These are phyloP conservation scores for Tolypocladium amazonense DNA, from an alignment of 2,329 filamentous ascomycete genomes.

Conservation along the genomic window DNA sequence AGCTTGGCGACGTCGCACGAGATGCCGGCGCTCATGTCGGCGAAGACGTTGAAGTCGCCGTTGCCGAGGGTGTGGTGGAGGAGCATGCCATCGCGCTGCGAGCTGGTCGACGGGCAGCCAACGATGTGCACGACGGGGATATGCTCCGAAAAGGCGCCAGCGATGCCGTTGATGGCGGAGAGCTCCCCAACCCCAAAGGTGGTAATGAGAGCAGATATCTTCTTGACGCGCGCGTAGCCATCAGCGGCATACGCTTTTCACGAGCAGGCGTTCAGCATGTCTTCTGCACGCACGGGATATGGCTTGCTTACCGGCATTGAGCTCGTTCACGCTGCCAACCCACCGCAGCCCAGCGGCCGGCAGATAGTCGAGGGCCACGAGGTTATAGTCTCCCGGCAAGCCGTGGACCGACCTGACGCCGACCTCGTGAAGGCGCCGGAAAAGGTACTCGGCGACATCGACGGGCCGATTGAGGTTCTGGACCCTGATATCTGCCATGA, in stretches of 20 bases:
- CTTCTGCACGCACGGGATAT: background rate
- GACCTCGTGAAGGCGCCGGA: constrained; percentile 51
- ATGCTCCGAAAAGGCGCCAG: constrained; percentile 63
- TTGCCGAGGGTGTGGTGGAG: constrained; percentile 64
- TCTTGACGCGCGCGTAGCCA: constrained; percentile 65
- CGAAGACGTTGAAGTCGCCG: constrained; percentile 74
- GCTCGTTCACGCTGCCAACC: constrained; percentile 62
- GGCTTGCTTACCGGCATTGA: constrained; percentile 50
- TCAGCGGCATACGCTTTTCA: constrained; percentile 62
- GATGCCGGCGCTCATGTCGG: constrained; percentile 64
- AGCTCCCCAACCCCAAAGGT: constrained; percentile 68
- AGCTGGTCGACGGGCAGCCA: constrained; percentile 37
- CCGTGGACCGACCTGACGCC: constrained; percentile 57
- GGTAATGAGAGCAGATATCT: constrained; percentile 59
- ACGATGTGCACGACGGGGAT: constrained; percentile 64
- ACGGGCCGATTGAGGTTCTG: constrained; percentile 35
- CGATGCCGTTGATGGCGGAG: constrained; percentile 64
- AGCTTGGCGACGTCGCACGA: constrained; percentile 63
- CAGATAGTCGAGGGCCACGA: constrained; percentile 57
- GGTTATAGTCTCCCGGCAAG: constrained; percentile 65
- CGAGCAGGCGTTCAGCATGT: constrained; percentile 8
- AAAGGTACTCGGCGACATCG: constrained; percentile 59
- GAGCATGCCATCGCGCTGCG: constrained; percentile 36
- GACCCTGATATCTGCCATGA: constrained; percentile 27
- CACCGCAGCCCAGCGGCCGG: constrained; percentile 47